Evolutionary conservation across 768 basidiomycete genomes (phyloP), one percentile per base, ranked within the genome.

Genomic region (Cubamyces sp.): DNA sequence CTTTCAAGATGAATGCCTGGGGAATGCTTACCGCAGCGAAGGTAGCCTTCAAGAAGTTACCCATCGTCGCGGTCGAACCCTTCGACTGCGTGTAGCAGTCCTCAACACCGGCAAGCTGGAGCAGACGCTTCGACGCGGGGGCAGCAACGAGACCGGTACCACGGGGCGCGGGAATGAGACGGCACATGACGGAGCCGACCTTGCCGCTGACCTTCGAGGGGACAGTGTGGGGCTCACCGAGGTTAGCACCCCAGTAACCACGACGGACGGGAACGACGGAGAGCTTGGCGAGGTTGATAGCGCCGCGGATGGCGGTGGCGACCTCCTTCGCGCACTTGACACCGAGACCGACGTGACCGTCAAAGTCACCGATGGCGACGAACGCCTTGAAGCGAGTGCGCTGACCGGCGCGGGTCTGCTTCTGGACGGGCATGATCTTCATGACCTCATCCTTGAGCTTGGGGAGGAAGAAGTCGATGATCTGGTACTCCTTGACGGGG

Each of bases 261-360:
- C 97, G 84, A 71, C 97, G 92, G 66, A 99, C 97, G 70, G 97
- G 97, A 74, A 98, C 90, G 75, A 98, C 93, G 50, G 94, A 94
- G 68, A 99, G 86, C 76, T 99, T 99, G 74, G 97, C 97, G 66
- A 95, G 87, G 80, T 98, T 95, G 85, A 99, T 98, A 68, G 97
- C 97, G 66, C 97, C 97, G 73, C 97, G 95, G 76, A 99, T 99
- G 70, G 97, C 97, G 60, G 96, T 97, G 34, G 97, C 97, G 73
- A 98, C 97, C 85, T 99, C 97, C 84, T 99, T 99, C 69, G 97
- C 96, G 74, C 96, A 98, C 82, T 99, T 99, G 77, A 98, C 96
- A 77, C 97, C 97, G 73, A 99, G 88, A 71, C 97, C 97, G 73
- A 99, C 96, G 76, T 98, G 97, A 60, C 97, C 96, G 73, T 98